phyloP scores from a whole-genome alignment of 768 basidiomycete species.

The Thelephora ganbajun region DNA sequence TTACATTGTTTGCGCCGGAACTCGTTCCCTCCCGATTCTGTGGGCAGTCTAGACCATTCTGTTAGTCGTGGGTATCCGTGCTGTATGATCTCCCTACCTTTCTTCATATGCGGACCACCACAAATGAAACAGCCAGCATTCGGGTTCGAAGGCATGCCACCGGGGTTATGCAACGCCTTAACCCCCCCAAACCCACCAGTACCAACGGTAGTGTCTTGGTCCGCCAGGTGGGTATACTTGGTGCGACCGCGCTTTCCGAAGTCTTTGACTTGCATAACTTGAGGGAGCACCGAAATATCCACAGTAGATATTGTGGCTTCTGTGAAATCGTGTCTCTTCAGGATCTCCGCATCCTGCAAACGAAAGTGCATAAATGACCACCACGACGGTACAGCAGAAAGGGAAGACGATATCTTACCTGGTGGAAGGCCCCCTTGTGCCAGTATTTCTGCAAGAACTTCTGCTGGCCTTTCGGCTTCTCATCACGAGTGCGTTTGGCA shows the following conservation, averaged over 20 bases:
- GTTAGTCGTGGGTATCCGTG: background rate
- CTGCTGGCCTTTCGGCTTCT: slow-evolving; percentile 83
- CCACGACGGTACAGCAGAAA: background rate
- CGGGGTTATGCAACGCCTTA: slow-evolving; percentile 39
- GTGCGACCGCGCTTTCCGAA: slow-evolving; percentile 87
- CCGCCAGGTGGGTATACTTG: slow-evolving; percentile 92
- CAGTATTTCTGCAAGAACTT: slow-evolving; percentile 97
- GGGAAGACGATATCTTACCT: slow-evolving; percentile 34
- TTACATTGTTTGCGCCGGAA: background rate
- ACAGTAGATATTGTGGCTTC: slow-evolving; percentile 81
- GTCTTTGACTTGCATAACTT: slow-evolving; percentile 95
- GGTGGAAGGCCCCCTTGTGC: slow-evolving; percentile 99
- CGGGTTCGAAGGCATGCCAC: slow-evolving; percentile 29
- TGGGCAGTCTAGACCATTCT: background rate
- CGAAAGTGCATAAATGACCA: slow-evolving; percentile 2
- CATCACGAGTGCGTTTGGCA: slow-evolving; percentile 69
- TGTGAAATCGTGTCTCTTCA: slow-evolving; percentile 73
- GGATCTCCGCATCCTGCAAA: slow-evolving; percentile 73
- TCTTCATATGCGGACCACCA: slow-evolving; percentile 87
- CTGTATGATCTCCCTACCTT: slow-evolving; percentile 34
- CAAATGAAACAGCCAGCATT: slow-evolving; percentile 81
- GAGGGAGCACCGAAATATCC: slow-evolving; percentile 79
- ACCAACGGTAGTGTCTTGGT: slow-evolving; percentile 75
- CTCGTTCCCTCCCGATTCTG: background rate
- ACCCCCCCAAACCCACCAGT: slow-evolving; percentile 54